A percentile compares a stretch with the other conserved stretches of the same genome.
phyloP scores from a whole-genome alignment of 2,329 filamentous ascomycete species.

The Tolypocladium ophioglossoides region DNA sequence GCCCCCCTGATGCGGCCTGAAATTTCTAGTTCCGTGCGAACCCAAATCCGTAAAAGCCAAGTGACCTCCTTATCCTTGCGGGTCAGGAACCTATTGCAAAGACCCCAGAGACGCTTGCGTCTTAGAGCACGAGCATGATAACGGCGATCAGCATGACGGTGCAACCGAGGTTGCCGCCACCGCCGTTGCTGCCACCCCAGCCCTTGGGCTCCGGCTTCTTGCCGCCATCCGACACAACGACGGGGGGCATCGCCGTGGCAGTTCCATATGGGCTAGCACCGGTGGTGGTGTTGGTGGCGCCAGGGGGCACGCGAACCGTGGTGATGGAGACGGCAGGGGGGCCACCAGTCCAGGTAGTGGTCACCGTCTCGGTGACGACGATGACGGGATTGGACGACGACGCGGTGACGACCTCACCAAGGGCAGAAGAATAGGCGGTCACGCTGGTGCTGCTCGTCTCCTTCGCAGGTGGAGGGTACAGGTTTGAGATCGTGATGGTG shows the following conservation, averaged over 20 bases:
- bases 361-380: conserved; percentile 18
- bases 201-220: conserved; percentile 21
- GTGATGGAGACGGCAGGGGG: conserved; percentile 17
- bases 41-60: background rate
- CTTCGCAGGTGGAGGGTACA: background rate
- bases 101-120: background rate
- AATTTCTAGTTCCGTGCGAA: background rate
- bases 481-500: conserved; percentile 14
- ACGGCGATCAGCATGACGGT: conserved; percentile 24
- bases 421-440: conserved; percentile 8
- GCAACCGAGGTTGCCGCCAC: conserved; percentile 22
- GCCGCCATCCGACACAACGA: conserved; percentile 20
- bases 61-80: background rate
- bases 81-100: background rate
- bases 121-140: conserved; percentile 22
- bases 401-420: conserved; percentile 12
- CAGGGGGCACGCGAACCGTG: conserved; percentile 18
- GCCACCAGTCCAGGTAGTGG: conserved; percentile 20
- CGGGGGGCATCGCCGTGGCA: conserved; percentile 10
- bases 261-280: conserved; percentile 13
- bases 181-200: conserved; percentile 16
- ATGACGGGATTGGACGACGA: background rate
- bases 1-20: background rate
- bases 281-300: conserved; percentile 19
- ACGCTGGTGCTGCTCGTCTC: background rate